phyloP scores from a whole-genome alignment of 1,139 yeast species.

The Saccharomyces hybrid region DNA sequence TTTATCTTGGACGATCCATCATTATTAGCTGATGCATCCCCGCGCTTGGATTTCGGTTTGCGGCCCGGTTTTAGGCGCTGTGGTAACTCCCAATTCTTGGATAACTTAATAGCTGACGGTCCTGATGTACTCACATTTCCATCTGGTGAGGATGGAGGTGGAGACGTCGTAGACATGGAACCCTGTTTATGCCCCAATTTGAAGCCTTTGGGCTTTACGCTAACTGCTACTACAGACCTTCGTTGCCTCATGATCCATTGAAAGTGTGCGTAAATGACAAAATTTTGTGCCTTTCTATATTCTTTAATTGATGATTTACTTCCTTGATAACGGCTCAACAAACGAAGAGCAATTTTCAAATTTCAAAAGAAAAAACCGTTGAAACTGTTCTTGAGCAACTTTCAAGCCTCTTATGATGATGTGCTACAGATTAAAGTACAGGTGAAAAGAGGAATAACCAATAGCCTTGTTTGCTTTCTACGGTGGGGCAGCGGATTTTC shows the following conservation, averaged over 20 bases:
- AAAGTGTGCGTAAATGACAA: background rate
- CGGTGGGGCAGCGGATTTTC: background rate
- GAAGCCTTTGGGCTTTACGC: constrained; percentile 6
- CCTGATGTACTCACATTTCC: background rate
- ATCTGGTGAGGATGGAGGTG: background rate
- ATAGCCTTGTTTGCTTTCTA: background rate
- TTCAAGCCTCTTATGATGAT: background rate
- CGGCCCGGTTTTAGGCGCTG: constrained; percentile 16
- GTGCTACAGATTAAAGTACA: background rate
- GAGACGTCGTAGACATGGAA: background rate
- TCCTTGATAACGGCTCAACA: background rate
- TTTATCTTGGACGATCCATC: background rate
- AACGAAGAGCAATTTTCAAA: background rate
- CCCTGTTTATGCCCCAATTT: constrained; percentile 10
- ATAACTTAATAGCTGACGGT: constrained; percentile 15
- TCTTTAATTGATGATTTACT: background rate
- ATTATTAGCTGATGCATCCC: background rate
- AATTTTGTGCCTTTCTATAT: background rate
- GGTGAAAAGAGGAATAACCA: background rate
- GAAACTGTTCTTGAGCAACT: background rate
- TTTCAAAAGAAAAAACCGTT: background rate
- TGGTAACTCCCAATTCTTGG: constrained; percentile 17
- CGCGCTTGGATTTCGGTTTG: constrained; percentile 5
- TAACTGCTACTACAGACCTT: background rate
- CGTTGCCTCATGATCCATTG: background rate